phyloP scores from a whole-genome alignment of 2,329 filamentous ascomycete species.

The Hypocreales sp. region DNA sequence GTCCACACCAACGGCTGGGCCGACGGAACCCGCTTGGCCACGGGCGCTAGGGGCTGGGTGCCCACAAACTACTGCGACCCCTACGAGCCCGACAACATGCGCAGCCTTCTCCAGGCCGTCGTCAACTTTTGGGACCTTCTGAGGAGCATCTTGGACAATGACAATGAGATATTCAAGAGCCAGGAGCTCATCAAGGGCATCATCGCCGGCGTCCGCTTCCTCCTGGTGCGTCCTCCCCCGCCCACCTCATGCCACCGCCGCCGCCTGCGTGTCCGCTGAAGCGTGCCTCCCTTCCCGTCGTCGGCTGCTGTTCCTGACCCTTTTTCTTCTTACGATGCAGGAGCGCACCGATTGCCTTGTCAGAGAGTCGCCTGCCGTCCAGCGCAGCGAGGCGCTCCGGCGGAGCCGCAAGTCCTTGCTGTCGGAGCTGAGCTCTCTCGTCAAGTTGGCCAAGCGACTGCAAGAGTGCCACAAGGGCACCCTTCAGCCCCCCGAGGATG shows the following conservation, averaged over 20 bases:
- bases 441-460: slow-evolving; percentile 75
- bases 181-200: slow-evolving; percentile 91
- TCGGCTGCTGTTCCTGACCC: no score
- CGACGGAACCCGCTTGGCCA: slow-evolving; percentile 77
- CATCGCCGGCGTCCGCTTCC: slow-evolving; percentile 80
- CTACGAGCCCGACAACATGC: slow-evolving; percentile 80
- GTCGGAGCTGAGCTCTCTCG: slow-evolving; percentile 75
- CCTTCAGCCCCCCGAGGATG: slow-evolving; percentile 32
- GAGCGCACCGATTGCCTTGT: slow-evolving; percentile 82
- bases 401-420: slow-evolving; percentile 75
- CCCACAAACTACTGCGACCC: slow-evolving; percentile 97
- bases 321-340: slow-evolving; percentile 26
- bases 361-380: slow-evolving; percentile 60
- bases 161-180: slow-evolving; percentile 67
- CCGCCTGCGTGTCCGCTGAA: no score
- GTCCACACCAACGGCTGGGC: slow-evolving; percentile 98
- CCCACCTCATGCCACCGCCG: background rate
- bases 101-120: slow-evolving; percentile 68
- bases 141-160: slow-evolving; percentile 59
- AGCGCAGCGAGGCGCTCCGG: slow-evolving; percentile 60
- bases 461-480: slow-evolving; percentile 52
- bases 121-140: slow-evolving; percentile 88
- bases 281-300: no score
- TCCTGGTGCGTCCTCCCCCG: slow-evolving; percentile 51
- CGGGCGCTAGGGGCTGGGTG: slow-evolving; percentile 83